Conservation (phyloP, 202 grass and related monocot species). For the Panicum hallii region DNA sequence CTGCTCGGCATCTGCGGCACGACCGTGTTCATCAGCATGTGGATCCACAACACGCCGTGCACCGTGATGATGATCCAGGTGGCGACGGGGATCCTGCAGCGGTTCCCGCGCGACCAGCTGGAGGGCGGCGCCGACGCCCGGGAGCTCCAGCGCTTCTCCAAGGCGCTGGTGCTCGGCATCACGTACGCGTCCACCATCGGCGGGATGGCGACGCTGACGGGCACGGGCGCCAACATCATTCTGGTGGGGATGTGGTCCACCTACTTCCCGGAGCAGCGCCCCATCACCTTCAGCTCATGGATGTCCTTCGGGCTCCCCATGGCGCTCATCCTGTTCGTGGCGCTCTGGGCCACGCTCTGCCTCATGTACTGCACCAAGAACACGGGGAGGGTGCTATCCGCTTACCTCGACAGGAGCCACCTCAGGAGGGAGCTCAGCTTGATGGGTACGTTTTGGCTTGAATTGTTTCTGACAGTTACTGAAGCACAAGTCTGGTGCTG, state of each 20-base stretch:
- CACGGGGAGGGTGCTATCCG: slow-evolving; percentile 58
- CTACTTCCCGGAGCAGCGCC: slow-evolving; percentile 68
- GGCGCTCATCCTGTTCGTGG: slow-evolving; percentile 63
- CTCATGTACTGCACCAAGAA: slow-evolving; percentile 72
- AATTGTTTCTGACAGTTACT: neutral
- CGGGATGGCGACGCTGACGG: slow-evolving; percentile 75
- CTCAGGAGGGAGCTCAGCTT: slow-evolving; percentile 70
- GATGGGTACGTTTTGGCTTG: slow-evolving; percentile 47
- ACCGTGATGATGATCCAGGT: slow-evolving; percentile 92
- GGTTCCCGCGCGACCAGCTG: slow-evolving; percentile 52
- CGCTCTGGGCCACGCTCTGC: slow-evolving; percentile 69
- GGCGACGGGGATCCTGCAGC: slow-evolving; percentile 77
- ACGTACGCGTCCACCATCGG: slow-evolving; percentile 71
- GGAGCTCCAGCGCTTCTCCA: slow-evolving; percentile 48
- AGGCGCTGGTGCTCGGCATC: slow-evolving; percentile 75
- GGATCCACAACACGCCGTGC: slow-evolving; percentile 89
- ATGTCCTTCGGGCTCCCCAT: slow-evolving; percentile 77
- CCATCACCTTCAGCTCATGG: slow-evolving; percentile 89
- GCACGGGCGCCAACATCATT: slow-evolving; percentile 87
- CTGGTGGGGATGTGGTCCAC: slow-evolving; percentile 81
- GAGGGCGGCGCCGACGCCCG: neutral
- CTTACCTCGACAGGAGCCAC: slow-evolving; percentile 72
- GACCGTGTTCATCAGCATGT: slow-evolving; percentile 82
- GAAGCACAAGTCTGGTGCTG: neutral
- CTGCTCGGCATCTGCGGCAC: slow-evolving; percentile 84